These are phyloP conservation scores for Aspergillus taichungensis DNA, from an alignment of 495 filamentous ascomycete species.

Conservation along the genomic window DNA sequence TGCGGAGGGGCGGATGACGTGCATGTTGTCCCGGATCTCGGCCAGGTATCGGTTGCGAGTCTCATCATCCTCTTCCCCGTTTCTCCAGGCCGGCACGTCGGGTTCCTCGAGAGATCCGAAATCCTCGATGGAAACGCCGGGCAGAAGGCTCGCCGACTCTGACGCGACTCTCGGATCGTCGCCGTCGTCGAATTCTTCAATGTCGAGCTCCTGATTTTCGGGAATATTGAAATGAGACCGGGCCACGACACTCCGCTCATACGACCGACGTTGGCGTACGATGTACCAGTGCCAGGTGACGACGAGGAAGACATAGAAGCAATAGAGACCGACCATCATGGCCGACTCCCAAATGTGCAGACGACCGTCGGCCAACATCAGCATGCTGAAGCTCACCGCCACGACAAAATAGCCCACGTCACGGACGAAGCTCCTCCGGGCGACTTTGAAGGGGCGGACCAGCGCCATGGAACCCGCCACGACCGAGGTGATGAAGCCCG, in stretches of 20 bases:
- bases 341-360: constrained; percentile 83
- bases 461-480: constrained; percentile 98
- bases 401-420: constrained; percentile 92
- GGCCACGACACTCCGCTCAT: constrained; percentile 57
- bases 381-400: constrained; percentile 79
- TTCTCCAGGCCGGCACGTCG: constrained; percentile 37
- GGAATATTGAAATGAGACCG: constrained; percentile 64
- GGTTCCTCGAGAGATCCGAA: constrained; percentile 64
- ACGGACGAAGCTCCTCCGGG: constrained; percentile 77
- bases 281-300: constrained; percentile 89
- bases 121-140: constrained; percentile 51
- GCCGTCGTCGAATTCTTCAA: constrained; percentile 63
- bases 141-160: constrained; percentile 43
- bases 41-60: constrained; percentile 60
- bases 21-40: constrained; percentile 90
- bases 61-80: constrained; percentile 62
- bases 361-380: constrained; percentile 76
- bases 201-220: constrained; percentile 60
- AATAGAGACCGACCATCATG: constrained; percentile 84
- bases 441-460: constrained; percentile 85
- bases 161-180: constrained; percentile 54
- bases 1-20: constrained; percentile 59
- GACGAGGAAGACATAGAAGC: constrained; percentile 84
- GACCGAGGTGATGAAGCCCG: constrained; percentile 92
- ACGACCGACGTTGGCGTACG: constrained; percentile 46